These are phyloP conservation scores for Mucuna pruriens DNA, from an alignment of 306 rosid genomes.

Conservation along the genomic window DNA sequence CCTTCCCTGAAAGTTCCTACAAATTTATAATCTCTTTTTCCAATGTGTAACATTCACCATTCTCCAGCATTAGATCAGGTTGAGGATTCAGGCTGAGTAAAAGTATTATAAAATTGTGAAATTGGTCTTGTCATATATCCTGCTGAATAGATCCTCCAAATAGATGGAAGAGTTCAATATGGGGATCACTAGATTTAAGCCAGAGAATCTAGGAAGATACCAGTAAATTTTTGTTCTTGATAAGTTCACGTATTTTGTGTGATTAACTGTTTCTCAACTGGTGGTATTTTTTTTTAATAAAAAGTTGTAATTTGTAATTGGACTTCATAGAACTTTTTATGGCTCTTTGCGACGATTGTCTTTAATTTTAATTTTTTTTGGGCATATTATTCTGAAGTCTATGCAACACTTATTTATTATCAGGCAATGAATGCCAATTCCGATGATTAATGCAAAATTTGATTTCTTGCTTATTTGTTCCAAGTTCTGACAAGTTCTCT, in stretches of 20 bases:
- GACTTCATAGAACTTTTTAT: neutral
- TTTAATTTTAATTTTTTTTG: neutral
- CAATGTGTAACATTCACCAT: conserved; percentile 6
- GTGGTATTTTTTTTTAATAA: neutral
- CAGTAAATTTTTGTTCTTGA: neutral
- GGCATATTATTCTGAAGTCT: conserved; percentile 3
- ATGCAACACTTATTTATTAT: conserved; percentile 10
- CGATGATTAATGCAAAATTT: conserved; percentile 8
- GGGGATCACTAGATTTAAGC: conserved; percentile 19
- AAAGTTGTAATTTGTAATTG: conserved; percentile 6
- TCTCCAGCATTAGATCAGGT: conserved; percentile 4
- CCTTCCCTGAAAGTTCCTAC: neutral
- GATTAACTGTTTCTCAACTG: conserved; percentile 20
- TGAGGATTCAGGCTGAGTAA: conserved; percentile 11
- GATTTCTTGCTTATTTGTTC: conserved; percentile 10
- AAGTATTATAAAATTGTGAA: neutral
- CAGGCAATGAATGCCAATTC: conserved; percentile 14
- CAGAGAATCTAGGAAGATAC: neutral
- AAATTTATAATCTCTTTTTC: conserved; percentile 12
- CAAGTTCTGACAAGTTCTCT: conserved; percentile 22
- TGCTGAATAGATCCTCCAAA: conserved; percentile 10
- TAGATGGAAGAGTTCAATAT: conserved; percentile 3
- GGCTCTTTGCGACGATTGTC: neutral
- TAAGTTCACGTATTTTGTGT: conserved; percentile 20
- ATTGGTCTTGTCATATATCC: neutral